phyloP scores from a whole-genome alignment of 225 moss, liverwort and hornwort species.

The Lunularia cruciata region DNA sequence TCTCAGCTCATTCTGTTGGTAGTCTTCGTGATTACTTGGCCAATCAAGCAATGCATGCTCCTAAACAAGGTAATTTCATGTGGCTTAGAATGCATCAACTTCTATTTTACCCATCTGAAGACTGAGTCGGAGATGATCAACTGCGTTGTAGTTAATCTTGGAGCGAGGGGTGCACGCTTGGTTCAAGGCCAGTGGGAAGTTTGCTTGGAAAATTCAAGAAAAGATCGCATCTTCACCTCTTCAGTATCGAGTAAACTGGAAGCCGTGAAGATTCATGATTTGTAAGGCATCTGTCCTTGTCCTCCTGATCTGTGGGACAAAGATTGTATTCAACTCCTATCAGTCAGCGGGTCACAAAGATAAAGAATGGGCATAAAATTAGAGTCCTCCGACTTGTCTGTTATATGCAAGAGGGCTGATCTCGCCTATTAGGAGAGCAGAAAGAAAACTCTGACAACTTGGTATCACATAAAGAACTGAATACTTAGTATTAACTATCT shows the following conservation, averaged over 20 bases:
- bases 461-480: no score
- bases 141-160: slow-evolving; percentile 40
- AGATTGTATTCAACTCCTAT: no score
- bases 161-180: slow-evolving; percentile 54
- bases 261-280: slow-evolving; percentile 54
- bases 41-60: slow-evolving; percentile 40
- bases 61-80: slow-evolving; percentile 46
- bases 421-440: no score
- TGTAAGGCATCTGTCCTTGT: slow-evolving; percentile 38
- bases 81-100: background rate
- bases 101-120: background rate
- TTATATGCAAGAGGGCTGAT: no score
- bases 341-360: no score
- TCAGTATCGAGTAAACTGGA: slow-evolving; percentile 41
- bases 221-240: slow-evolving; percentile 47
- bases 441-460: no score
- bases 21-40: slow-evolving; percentile 51
- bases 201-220: slow-evolving; percentile 52
- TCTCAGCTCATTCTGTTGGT: slow-evolving; percentile 41
- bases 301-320: background rate
- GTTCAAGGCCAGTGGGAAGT: slow-evolving; percentile 62
- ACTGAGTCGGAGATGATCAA: background rate
- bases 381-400: no score
- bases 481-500: no score
- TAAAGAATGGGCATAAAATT: no score